Conservation (phyloP, 768 basidiomycete genomes). For the Fomitopsis serialis region DNA sequence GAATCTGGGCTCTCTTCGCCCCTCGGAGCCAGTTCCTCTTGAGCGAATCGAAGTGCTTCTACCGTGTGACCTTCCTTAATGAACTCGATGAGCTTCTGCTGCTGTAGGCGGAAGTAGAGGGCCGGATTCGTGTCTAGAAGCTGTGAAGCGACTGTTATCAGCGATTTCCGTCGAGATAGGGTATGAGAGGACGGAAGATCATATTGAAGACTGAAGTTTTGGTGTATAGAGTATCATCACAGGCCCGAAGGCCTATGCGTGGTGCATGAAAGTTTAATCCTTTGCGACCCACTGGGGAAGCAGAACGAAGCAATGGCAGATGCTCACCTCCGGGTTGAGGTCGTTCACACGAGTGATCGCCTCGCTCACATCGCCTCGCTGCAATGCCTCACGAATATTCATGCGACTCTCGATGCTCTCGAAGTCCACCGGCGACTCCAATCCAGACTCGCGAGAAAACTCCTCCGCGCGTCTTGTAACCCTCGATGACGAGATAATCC, state of each 20-base stretch:
- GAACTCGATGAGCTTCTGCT: slow-evolving; percentile 92
- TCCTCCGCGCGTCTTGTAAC: slow-evolving; percentile 92
- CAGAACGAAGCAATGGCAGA: neutral
- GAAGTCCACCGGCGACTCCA: slow-evolving; percentile 76
- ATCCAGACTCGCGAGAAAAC: slow-evolving; percentile 84
- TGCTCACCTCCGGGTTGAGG: slow-evolving; percentile 90
- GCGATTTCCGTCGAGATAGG: slow-evolving; percentile 4
- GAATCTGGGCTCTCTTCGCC: slow-evolving; percentile 96
- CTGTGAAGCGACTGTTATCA: slow-evolving; percentile 38
- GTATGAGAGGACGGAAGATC: slow-evolving; percentile 36
- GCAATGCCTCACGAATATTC: slow-evolving; percentile 90
- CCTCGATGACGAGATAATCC: slow-evolving; percentile 97
- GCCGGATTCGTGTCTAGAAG: slow-evolving; percentile 94
- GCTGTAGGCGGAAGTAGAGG: slow-evolving; percentile 92
- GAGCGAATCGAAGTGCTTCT: slow-evolving; percentile 87
- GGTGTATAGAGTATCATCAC: slow-evolving; percentile 75
- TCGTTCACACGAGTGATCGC: slow-evolving; percentile 96
- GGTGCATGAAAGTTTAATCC: slow-evolving; percentile 99
- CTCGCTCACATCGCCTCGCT: slow-evolving; percentile 91
- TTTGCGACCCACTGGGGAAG: slow-evolving; percentile 28
- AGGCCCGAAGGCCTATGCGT: slow-evolving; percentile 84
- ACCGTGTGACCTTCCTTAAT: slow-evolving; percentile 78
- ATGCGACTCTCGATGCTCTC: slow-evolving; percentile 91
- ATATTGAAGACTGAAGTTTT: slow-evolving; percentile 98
- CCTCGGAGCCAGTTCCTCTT: slow-evolving; percentile 88